Percentiles rank a stretch among this genome's conserved stretches.
phyloP scores from a whole-genome alignment of 176 grass and related monocot species.

The Oryza punctata region DNA sequence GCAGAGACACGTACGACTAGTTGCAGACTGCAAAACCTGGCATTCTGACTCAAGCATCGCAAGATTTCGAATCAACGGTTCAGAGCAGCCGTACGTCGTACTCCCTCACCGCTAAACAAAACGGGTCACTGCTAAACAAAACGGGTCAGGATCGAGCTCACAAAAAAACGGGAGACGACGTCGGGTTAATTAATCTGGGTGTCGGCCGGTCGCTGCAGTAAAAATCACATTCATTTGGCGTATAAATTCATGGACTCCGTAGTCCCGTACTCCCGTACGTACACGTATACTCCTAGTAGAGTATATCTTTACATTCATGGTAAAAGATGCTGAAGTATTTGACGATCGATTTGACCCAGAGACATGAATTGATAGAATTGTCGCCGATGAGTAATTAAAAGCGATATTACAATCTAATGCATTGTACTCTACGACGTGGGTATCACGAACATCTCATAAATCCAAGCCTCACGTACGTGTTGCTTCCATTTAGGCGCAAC shows the following conservation, averaged over 20 bases:
- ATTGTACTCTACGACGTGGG: not conserved
- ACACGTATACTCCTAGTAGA: too few species aligned
- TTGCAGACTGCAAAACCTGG: not conserved
- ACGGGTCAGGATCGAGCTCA: too few species aligned
- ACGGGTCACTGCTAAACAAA: too few species aligned
- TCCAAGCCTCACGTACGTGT: not conserved
- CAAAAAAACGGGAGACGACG: too few species aligned
- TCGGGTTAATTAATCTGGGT: too few species aligned
- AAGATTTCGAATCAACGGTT: not conserved
- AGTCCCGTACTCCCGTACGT: too few species aligned
- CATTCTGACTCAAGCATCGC: not conserved
- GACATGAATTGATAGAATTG: slow-evolving; percentile 33
- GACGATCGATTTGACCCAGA: slow-evolving; percentile 7
- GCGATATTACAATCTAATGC: not conserved
- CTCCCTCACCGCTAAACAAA: too few species aligned
- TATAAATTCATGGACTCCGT: too few species aligned
- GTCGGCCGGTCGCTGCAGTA: too few species aligned
- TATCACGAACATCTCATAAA: not conserved
- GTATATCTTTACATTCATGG: too few species aligned
- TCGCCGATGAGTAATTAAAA: not conserved
- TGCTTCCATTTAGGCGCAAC: not conserved
- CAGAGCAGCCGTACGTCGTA: not conserved
- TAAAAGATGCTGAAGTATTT: not conserved
- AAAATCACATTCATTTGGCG: too few species aligned
- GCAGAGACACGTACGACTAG: not conserved